A percentile compares a stretch with the other conserved stretches of the same genome.
These are phyloP conservation scores for Rutstroemia sydowiana DNA, from an alignment of 2,329 filamentous ascomycete species.

Conservation along the genomic window DNA sequence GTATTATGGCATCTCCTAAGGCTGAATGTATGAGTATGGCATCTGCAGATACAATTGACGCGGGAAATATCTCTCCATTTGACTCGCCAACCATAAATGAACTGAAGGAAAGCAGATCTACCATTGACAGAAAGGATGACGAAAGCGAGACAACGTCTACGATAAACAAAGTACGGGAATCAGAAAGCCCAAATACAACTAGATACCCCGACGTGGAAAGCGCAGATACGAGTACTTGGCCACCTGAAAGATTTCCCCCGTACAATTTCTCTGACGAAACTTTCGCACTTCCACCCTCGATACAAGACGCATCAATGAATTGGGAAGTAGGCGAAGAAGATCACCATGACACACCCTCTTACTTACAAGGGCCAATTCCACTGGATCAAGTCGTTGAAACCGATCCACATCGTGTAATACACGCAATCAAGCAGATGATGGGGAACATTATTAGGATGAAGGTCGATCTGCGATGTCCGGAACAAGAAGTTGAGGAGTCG, in stretches of 20 bases:
- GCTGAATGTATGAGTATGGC: slow-evolving; percentile 3
- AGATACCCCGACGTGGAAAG: background rate
- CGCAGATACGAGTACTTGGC: no score
- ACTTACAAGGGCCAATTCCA: background rate
- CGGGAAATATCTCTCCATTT: background rate
- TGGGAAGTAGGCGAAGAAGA: background rate
- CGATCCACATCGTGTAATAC: slow-evolving; percentile 4
- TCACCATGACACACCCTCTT: slow-evolving; percentile 7
- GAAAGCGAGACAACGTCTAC: background rate
- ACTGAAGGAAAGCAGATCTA: background rate
- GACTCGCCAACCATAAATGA: background rate
- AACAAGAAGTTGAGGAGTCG: background rate
- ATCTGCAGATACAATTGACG: slow-evolving; percentile 1
- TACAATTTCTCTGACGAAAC: no score
- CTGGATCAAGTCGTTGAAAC: background rate
- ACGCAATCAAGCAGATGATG: slow-evolving; percentile 10
- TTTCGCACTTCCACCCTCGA: background rate
- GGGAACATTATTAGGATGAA: background rate
- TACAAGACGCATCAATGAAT: background rate
- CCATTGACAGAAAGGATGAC: background rate
- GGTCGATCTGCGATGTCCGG: background rate
- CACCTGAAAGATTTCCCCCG: no score
- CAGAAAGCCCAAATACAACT: background rate
- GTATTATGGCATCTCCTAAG: background rate
- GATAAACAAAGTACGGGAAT: background rate